These are phyloP conservation scores for Phytophthora citricola DNA, from an alignment of 352 stramenopile genomes.

Conservation along the genomic window DNA sequence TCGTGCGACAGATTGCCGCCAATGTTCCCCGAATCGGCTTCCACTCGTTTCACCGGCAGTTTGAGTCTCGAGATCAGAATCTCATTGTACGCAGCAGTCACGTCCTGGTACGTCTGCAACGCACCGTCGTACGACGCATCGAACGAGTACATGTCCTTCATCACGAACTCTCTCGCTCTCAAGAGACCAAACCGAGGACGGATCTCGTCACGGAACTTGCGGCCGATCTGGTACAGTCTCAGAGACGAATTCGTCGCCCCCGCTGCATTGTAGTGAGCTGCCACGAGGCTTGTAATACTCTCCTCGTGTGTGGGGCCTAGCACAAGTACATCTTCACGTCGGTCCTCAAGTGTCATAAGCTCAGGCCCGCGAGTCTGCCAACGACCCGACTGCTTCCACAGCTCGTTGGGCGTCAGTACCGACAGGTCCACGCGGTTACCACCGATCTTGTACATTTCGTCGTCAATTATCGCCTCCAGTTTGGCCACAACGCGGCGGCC, in stretches of 20 bases:
- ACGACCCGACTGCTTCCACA: constrained; percentile 86
- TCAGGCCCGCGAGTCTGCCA: constrained; percentile 86
- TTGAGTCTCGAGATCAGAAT: constrained; percentile 75
- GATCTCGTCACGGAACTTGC: constrained; percentile 91
- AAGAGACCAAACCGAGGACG: constrained; percentile 86
- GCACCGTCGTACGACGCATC: constrained; percentile 69
- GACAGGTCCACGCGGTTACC: constrained; percentile 88
- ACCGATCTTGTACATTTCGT: constrained; percentile 78
- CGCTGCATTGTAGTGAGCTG: constrained; percentile 56
- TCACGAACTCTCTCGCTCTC: constrained; percentile 87
- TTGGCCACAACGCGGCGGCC: constrained; percentile 76
- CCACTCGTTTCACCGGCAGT: constrained; percentile 79
- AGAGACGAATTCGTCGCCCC: constrained; percentile 51
- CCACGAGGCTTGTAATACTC: constrained; percentile 84
- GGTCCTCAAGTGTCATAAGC: constrained; percentile 85
- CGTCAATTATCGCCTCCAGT: constrained; percentile 86
- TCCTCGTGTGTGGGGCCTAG: constrained; percentile 88
- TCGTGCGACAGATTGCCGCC: constrained; percentile 90
- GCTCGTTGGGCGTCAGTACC: constrained; percentile 71
- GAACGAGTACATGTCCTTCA: constrained; percentile 94
- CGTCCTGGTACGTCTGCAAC: constrained; percentile 77
- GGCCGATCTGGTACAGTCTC: constrained; percentile 87
- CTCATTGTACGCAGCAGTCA: constrained; percentile 79
- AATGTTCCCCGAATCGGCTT: constrained; percentile 89
- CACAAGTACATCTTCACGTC: constrained; percentile 68